Percentiles rank a stretch among this genome's conserved stretches.
Conservation (phyloP, 345 rosid genomes). For the Lepidium africanum region DNA sequence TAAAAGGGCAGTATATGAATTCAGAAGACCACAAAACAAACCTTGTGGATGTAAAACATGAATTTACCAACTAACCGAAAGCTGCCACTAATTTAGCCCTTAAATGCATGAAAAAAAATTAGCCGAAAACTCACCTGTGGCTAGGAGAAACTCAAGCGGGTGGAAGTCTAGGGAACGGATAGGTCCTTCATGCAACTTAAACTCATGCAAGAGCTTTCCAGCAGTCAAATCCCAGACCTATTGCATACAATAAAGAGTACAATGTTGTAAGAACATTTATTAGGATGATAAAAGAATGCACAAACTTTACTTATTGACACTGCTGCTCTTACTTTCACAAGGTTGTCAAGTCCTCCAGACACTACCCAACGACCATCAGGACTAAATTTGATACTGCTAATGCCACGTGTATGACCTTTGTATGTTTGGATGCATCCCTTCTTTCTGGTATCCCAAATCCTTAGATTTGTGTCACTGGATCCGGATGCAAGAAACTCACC, state of each 20-base stretch:
- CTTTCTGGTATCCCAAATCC: constrained; percentile 94
- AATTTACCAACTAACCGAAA: background rate
- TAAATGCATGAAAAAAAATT: background rate
- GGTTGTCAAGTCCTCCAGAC: constrained; percentile 90
- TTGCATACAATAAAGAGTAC: background rate
- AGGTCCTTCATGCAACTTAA: constrained; percentile 84
- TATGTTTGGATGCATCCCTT: constrained; percentile 93
- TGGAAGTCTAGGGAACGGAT: constrained; percentile 84
- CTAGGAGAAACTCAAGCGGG: constrained; percentile 93
- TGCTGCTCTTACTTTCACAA: constrained; percentile 60
- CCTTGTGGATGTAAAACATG: background rate
- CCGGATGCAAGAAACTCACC: constrained; percentile 97
- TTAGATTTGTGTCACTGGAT: constrained; percentile 71
- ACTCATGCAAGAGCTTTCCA: constrained; percentile 95
- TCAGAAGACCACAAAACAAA: background rate
- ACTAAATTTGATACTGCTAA: constrained; percentile 67
- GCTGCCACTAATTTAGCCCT: background rate
- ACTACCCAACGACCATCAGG: constrained; percentile 99
- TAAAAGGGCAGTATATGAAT: constrained; percentile 2
- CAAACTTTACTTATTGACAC: background rate
- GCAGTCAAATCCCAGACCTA: constrained; percentile 74
- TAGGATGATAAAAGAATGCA: background rate
- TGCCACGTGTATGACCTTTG: constrained; percentile 78
- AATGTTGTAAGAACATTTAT: background rate
- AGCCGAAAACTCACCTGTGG: constrained; percentile 52